Percentiles rank a stretch among this genome's conserved stretches.
phyloP scores from a whole-genome alignment of 2,329 filamentous ascomycete species.

The Venturia effusa region DNA sequence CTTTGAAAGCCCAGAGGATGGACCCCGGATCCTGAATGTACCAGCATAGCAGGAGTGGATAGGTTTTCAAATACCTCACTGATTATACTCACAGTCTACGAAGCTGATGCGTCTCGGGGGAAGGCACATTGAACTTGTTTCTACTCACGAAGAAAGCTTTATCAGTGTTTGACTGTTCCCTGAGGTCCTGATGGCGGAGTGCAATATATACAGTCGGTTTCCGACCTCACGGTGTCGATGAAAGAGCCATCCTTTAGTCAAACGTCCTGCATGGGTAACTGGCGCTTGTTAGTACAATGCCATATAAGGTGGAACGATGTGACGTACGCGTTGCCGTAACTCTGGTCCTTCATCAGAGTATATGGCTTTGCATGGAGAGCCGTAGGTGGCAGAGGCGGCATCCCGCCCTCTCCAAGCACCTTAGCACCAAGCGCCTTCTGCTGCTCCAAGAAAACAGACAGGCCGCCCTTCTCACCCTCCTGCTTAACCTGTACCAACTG shows the following conservation, averaged over 20 bases:
- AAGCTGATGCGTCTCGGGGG: too few relatives aligned
- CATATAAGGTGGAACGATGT: neutral
- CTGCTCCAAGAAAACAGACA: slow-evolving; percentile 65
- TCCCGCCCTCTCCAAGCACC: slow-evolving; percentile 62
- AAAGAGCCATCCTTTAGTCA: slow-evolving; percentile 5
- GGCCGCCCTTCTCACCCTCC: slow-evolving; percentile 58
- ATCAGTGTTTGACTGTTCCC: neutral
- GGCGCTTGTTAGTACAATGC: slow-evolving; percentile 13
- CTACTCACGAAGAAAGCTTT: neutral
- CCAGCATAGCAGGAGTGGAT: too few relatives aligned
- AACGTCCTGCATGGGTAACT: slow-evolving; percentile 58
- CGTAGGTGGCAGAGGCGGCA: slow-evolving; percentile 74
- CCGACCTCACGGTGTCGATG: neutral
- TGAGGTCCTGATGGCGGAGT: neutral
- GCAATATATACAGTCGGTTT: neutral
- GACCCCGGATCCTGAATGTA: too few relatives aligned
- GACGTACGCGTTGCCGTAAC: slow-evolving; percentile 44
- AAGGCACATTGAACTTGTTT: neutral
- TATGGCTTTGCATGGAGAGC: slow-evolving; percentile 23
- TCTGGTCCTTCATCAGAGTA: slow-evolving; percentile 59
- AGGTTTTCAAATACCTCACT: too few relatives aligned
- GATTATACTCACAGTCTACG: too few relatives aligned
- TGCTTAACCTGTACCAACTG: slow-evolving; percentile 68
- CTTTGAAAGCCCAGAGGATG: too few relatives aligned
- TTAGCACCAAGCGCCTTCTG: slow-evolving; percentile 41